phyloP scores from a whole-genome alignment of 306 rosid species.

The Lathyrus sativus region DNA sequence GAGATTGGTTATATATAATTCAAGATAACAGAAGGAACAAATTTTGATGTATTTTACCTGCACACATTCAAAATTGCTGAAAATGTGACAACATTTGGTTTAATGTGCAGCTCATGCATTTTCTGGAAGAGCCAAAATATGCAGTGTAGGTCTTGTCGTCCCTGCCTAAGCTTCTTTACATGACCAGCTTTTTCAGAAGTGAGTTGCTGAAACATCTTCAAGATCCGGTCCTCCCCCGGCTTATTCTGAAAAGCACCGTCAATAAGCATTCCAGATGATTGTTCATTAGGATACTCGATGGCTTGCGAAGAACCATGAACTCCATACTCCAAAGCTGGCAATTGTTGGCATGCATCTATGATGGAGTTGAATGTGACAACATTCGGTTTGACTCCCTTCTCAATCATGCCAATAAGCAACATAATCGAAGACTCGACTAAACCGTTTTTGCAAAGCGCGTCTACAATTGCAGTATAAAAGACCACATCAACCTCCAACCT shows the following conservation, averaged over 20 bases:
- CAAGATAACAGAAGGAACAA: conserved; percentile 4
- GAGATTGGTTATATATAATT: background rate
- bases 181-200: conserved; percentile 63
- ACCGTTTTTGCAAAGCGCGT: conserved; percentile 83
- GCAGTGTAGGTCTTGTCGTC: conserved; percentile 37
- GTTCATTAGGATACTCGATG: conserved; percentile 14
- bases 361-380: conserved; percentile 89
- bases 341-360: conserved; percentile 70
- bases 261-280: conserved; percentile 34
- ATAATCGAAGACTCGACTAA: conserved; percentile 57
- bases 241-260: conserved; percentile 18
- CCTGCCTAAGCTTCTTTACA: conserved; percentile 43
- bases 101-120: conserved; percentile 57
- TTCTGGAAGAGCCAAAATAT: conserved; percentile 61
- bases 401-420: conserved; percentile 91
- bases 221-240: conserved; percentile 36
- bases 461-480: conserved; percentile 79
- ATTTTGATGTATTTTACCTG: conserved; percentile 59
- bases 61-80: conserved; percentile 94
- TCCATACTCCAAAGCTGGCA: conserved; percentile 41
- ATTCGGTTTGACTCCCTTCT: conserved; percentile 79
- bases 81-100: conserved; percentile 59
- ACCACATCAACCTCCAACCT: conserved; percentile 87
- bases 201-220: conserved; percentile 50
- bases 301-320: conserved; percentile 34